These are phyloP conservation scores for Falciphora oryzae DNA, from an alignment of 2,329 filamentous ascomycete species.

Conservation along the genomic window DNA sequence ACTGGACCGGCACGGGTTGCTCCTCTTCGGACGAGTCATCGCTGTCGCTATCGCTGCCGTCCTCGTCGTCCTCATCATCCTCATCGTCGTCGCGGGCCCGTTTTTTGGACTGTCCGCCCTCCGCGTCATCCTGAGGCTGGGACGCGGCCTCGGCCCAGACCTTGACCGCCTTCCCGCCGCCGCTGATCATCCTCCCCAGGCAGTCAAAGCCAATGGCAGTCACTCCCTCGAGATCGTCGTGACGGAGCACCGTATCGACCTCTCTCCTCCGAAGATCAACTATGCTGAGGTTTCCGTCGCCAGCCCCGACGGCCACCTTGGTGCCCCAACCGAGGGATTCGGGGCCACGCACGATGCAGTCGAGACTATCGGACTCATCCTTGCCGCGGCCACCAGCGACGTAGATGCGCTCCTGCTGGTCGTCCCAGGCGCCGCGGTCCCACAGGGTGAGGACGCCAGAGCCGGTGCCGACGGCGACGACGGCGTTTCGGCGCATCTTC, in stretches of 20 bases:
- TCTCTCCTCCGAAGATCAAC: slow-evolving; percentile 70
- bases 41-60: slow-evolving; percentile 29
- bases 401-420: slow-evolving; percentile 84
- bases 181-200: slow-evolving; percentile 79
- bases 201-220: slow-evolving; percentile 79
- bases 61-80: slow-evolving; percentile 39
- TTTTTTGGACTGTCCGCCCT: slow-evolving; percentile 36
- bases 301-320: slow-evolving; percentile 73
- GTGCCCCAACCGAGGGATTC: slow-evolving; percentile 61
- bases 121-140: slow-evolving; percentile 40
- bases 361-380: slow-evolving; percentile 67
- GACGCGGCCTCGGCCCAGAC: slow-evolving; percentile 74
- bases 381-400: slow-evolving; percentile 54
- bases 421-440: slow-evolving; percentile 93
- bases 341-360: slow-evolving; percentile 69
- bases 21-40: slow-evolving; percentile 15
- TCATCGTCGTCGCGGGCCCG: slow-evolving; percentile 42
- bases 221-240: slow-evolving; percentile 85
- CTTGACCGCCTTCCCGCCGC: slow-evolving; percentile 79
- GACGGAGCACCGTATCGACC: slow-evolving; percentile 61
- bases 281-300: slow-evolving; percentile 73
- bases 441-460: slow-evolving; percentile 84
- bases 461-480: slow-evolving; percentile 69
- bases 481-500: slow-evolving; percentile 59
- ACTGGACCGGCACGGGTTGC: slow-evolving; percentile 14